phyloP scores from a whole-genome alignment of 176 grass and related monocot genomes.

The Ampelocalamus luodianensis region DNA sequence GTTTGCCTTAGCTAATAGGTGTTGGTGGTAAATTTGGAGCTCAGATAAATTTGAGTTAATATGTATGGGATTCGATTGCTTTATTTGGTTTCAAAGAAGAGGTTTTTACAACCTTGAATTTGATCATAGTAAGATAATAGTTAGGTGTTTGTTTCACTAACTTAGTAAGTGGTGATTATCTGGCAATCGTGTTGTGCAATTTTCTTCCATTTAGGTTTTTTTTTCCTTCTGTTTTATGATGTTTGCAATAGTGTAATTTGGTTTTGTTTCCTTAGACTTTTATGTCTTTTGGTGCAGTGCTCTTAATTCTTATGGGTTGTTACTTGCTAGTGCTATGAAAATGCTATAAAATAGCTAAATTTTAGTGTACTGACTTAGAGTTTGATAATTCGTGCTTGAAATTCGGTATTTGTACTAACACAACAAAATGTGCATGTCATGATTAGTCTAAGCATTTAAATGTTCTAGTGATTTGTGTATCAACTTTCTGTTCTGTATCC shows the following conservation, averaged over 20 bases:
- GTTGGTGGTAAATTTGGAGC: not conserved
- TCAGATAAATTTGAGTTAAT: not conserved
- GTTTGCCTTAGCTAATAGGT: constrained; percentile 6
- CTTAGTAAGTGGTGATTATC: not conserved
- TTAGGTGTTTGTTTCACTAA: not conserved
- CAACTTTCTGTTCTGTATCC: not conserved
- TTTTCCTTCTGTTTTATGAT: too few relatives aligned
- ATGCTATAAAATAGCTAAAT: not conserved
- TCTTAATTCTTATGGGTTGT: not conserved
- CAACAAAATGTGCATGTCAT: not conserved
- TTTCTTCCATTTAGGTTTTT: too few relatives aligned
- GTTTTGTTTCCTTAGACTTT: not conserved
- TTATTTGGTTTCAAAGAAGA: constrained; percentile 23
- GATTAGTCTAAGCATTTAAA: not conserved
- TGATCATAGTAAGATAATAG: not conserved
- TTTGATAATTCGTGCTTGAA: not conserved
- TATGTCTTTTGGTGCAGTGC: not conserved
- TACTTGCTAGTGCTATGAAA: not conserved
- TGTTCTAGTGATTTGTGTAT: not conserved
- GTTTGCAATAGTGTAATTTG: not conserved
- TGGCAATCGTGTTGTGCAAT: not conserved
- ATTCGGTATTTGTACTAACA: not conserved
- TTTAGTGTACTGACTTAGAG: not conserved
- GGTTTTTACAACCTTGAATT: not conserved
- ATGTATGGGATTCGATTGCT: not conserved